Evolutionary conservation across 371 early-diverging fungal genomes (phyloP).

Genomic region (Umbelopsis sp.): DNA sequence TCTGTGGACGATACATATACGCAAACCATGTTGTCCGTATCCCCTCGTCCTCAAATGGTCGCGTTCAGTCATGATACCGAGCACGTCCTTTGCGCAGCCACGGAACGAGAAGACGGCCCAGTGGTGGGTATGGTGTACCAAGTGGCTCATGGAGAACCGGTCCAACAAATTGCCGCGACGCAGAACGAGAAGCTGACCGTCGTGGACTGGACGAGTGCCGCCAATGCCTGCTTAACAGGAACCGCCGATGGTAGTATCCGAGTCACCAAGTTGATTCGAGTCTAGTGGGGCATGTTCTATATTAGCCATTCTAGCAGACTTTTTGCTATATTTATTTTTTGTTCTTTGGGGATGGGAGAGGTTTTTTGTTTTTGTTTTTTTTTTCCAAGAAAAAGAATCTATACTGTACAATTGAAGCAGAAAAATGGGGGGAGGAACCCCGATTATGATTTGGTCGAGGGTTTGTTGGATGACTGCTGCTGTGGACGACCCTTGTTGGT

Average conservation of each 20-base stretch:
- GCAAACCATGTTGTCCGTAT: slow-evolving; percentile 36
- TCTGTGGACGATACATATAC: slow-evolving; percentile 36
- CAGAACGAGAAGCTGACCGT: slow-evolving; percentile 47
- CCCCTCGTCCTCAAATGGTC: slow-evolving; percentile 50
- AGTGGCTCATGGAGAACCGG: slow-evolving; percentile 43
- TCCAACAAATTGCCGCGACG: slow-evolving; percentile 51
- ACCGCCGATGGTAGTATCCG: slow-evolving; percentile 60
- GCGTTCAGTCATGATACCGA: slow-evolving; percentile 55
- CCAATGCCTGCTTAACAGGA: slow-evolving; percentile 59
- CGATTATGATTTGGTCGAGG: not conserved
- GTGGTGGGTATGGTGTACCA: slow-evolving; percentile 35
- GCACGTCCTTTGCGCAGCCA: slow-evolving; percentile 39
- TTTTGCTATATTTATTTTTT: slow-evolving; percentile 13
- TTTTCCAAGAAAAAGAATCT: not conserved
- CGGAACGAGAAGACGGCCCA: not conserved
- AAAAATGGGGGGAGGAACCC: not conserved
- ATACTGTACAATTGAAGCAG: slow-evolving; percentile 16
- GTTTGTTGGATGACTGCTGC: not conserved
- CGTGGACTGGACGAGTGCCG: slow-evolving; percentile 62
- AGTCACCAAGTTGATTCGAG: slow-evolving; percentile 56
- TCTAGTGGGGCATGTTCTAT: not conserved
- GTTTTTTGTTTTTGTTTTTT: not conserved
- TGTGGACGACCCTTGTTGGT: slow-evolving; percentile 31
- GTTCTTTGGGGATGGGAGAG: not conserved
- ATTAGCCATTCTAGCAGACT: not conserved